phyloP scores from a whole-genome alignment of 2,329 filamentous ascomycete species.

The Pseudogymnoascus sp. region DNA sequence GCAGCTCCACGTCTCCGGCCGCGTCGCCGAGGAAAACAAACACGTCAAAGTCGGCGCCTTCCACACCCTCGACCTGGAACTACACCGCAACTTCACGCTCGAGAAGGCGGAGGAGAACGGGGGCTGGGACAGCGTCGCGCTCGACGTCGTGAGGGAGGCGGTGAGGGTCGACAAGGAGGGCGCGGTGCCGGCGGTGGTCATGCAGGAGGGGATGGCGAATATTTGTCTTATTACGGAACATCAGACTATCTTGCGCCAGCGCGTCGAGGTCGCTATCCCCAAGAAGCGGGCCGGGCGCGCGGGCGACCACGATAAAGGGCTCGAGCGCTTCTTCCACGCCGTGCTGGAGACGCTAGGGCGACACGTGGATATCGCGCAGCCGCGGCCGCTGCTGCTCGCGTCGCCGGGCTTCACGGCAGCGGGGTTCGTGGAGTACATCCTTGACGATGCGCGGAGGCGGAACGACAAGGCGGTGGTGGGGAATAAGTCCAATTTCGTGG shows the following conservation, averaged over 20 bases:
- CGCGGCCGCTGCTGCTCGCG: conserved; percentile 71
- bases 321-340: conserved; percentile 70
- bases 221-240: conserved; percentile 76
- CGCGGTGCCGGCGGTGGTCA: conserved; percentile 80
- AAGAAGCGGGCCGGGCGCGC: conserved; percentile 53
- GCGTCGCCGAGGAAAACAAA: conserved; percentile 57
- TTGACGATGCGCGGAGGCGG: conserved; percentile 49
- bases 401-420: conserved; percentile 81
- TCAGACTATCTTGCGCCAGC: conserved; percentile 66
- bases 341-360: conserved; percentile 67
- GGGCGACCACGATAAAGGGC: conserved; percentile 59
- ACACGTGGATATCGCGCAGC: conserved; percentile 64
- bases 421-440: conserved; percentile 69
- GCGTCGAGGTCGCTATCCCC: conserved; percentile 57
- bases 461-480: conserved; percentile 61
- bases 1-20: conserved; percentile 60
- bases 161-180: conserved; percentile 71
- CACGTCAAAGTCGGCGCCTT: conserved; percentile 58
- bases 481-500: conserved; percentile 53
- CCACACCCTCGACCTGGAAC: conserved; percentile 74
- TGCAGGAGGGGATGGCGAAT: conserved; percentile 82
- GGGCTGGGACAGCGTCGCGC: conserved; percentile 85
- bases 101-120: conserved; percentile 55
- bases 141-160: conserved; percentile 69
- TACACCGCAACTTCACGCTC: conserved; percentile 79